phyloP scores from a whole-genome alignment of 805 yeast species.

The Ogataea corticis region DNA sequence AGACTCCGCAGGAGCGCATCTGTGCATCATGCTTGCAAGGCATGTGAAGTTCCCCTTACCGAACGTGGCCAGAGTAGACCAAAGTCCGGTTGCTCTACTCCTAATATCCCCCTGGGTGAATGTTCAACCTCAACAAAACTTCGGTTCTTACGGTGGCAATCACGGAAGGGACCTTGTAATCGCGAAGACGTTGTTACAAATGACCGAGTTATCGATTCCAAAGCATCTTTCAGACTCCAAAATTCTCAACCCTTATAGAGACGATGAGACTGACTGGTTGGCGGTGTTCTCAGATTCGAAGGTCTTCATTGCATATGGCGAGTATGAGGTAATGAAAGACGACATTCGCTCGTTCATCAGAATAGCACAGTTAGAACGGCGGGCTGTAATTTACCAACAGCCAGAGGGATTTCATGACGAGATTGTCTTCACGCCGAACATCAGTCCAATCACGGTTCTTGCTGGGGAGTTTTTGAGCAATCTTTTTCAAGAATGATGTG shows the following conservation, averaged over 20 bases:
- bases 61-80: background rate
- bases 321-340: constrained; percentile 6
- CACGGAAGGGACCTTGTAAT: constrained; percentile 7
- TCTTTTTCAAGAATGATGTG: no score
- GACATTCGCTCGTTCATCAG: background rate
- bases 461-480: background rate
- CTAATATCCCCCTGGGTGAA: constrained; percentile 11
- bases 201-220: constrained; percentile 7
- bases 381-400: constrained; percentile 2
- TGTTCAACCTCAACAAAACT: background rate
- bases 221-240: background rate
- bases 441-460: background rate
- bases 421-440: background rate
- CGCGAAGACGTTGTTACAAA: background rate
- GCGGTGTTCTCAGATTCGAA: constrained; percentile 4
- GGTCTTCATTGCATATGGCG: constrained; percentile 8
- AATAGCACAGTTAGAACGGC: constrained; percentile 1
- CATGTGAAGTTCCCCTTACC: constrained; percentile 5
- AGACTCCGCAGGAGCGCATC: constrained; percentile 15
- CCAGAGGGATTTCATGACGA: constrained; percentile 6
- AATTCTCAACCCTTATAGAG: constrained; percentile 4
- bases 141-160: constrained; percentile 3
- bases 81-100: background rate
- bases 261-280: constrained; percentile 6
- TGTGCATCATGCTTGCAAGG: constrained; percentile 6